A percentile compares a stretch with the other conserved stretches of the same genome.
phyloP scores from a whole-genome alignment of 306 rosid genomes.

The Sophora flavescens region DNA sequence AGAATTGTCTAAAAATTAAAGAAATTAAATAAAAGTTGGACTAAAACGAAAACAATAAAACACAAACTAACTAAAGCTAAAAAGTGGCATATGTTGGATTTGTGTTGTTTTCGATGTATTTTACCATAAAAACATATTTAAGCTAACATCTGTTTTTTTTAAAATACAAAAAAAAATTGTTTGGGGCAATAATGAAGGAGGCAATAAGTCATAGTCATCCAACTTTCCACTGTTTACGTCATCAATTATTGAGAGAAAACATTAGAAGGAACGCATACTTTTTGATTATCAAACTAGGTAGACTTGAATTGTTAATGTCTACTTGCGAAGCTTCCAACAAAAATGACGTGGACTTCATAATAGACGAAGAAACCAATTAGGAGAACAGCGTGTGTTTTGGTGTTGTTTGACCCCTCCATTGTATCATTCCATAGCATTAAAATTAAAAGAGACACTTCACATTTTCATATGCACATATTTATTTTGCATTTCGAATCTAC shows the following conservation, averaged over 20 bases:
- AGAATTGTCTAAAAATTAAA: too few species aligned
- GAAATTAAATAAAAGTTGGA: too few species aligned
- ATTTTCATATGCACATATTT: background rate
- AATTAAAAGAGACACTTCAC: background rate
- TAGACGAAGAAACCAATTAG: background rate
- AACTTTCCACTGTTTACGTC: background rate
- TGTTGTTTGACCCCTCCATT: background rate
- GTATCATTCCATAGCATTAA: background rate
- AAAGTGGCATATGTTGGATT: too few species aligned
- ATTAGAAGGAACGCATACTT: background rate
- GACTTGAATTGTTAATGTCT: slow-evolving; percentile 30
- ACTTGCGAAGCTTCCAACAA: slow-evolving; percentile 18
- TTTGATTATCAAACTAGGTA: slow-evolving; percentile 25
- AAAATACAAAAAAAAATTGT: background rate
- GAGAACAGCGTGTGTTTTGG: background rate
- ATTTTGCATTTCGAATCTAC: background rate
- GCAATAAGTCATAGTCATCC: background rate
- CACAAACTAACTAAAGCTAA: too few species aligned
- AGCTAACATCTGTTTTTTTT: too few species aligned
- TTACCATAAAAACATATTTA: too few species aligned
- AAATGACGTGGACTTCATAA: slow-evolving; percentile 38
- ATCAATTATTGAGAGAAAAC: background rate
- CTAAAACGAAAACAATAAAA: too few species aligned
- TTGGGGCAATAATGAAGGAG: background rate
- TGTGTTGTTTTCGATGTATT: too few species aligned